These are phyloP conservation scores for Tricholoma saponaceum DNA, from an alignment of 768 basidiomycete species.

Conservation along the genomic window DNA sequence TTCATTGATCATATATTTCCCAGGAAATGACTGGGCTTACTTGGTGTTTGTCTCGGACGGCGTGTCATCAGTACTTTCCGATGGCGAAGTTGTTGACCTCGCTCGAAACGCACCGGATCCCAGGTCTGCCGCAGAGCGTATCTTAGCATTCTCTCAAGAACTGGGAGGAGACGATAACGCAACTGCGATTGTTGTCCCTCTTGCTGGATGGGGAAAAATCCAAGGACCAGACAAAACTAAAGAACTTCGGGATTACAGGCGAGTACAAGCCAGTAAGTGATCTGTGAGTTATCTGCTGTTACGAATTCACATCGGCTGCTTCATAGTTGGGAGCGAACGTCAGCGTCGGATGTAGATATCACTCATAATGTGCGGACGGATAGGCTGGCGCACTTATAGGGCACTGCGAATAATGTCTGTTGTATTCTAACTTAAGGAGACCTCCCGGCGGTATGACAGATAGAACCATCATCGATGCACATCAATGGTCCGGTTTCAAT, in stretches of 20 bases:
- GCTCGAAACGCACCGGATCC: constrained; percentile 70
- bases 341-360: constrained; percentile 56
- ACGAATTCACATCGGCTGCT: constrained; percentile 2
- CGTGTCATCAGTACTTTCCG: constrained; percentile 84
- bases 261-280: constrained; percentile 53
- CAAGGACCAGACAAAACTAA: constrained; percentile 78
- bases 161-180: constrained; percentile 88
- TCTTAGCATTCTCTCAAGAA: constrained; percentile 85
- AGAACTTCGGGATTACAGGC: constrained; percentile 78
- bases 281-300: background rate
- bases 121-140: constrained; percentile 73
- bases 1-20: background rate
- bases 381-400: background rate
- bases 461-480: no score
- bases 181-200: constrained; percentile 86
- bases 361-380: background rate
- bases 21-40: constrained; percentile 83
- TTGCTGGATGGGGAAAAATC: constrained; percentile 87
- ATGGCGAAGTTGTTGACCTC: constrained; percentile 93
- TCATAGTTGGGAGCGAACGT: constrained; percentile 58
- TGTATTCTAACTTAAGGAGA: background rate
- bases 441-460: background rate
- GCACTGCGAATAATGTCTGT: background rate
- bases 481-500: background rate
- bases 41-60: constrained; percentile 92